Evolutionary conservation across 2,329 filamentous ascomycete genomes (phyloP).

Genomic region (Colletotrichum higginsianum): DNA sequence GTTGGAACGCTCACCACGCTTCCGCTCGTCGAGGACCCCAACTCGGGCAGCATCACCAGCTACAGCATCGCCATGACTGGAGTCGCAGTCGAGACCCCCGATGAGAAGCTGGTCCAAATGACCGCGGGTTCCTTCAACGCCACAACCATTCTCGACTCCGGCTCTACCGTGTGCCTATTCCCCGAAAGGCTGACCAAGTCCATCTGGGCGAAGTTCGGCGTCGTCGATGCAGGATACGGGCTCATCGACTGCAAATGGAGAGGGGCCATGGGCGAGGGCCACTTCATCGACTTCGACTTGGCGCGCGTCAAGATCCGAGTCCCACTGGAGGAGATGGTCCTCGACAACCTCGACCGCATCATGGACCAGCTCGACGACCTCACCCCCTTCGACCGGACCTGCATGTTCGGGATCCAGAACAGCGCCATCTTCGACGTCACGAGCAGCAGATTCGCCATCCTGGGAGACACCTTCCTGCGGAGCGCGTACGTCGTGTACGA

Average conservation of each 20-base stretch:
- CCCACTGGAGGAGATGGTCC: slow-evolving; percentile 71
- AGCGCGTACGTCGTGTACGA: slow-evolving; percentile 85
- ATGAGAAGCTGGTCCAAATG: slow-evolving; percentile 49
- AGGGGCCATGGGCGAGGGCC: slow-evolving; percentile 49
- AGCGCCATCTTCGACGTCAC: slow-evolving; percentile 76
- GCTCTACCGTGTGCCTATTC: slow-evolving; percentile 77
- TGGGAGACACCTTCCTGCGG: slow-evolving; percentile 81
- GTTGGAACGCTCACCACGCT: slow-evolving; percentile 74
- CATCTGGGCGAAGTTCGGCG: slow-evolving; percentile 72
- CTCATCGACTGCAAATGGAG: slow-evolving; percentile 72
- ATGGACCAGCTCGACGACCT: slow-evolving; percentile 56
- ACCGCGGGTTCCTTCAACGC: slow-evolving; percentile 54
- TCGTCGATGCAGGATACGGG: slow-evolving; percentile 67
- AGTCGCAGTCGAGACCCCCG: slow-evolving; percentile 51
- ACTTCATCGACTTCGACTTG: slow-evolving; percentile 58
- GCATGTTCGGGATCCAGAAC: slow-evolving; percentile 67
- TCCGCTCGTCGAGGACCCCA: slow-evolving; percentile 59
- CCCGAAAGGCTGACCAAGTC: slow-evolving; percentile 67
- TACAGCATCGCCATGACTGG: slow-evolving; percentile 58
- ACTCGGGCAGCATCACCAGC: slow-evolving; percentile 55
- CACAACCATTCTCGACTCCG: slow-evolving; percentile 79
- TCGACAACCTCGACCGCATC: slow-evolving; percentile 52
- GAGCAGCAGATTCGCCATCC: slow-evolving; percentile 69
- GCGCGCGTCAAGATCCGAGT: slow-evolving; percentile 65
- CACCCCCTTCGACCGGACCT: slow-evolving; percentile 60